These are phyloP conservation scores for Candida lessepsii DNA, from an alignment of 805 yeast species.

Conservation along the genomic window DNA sequence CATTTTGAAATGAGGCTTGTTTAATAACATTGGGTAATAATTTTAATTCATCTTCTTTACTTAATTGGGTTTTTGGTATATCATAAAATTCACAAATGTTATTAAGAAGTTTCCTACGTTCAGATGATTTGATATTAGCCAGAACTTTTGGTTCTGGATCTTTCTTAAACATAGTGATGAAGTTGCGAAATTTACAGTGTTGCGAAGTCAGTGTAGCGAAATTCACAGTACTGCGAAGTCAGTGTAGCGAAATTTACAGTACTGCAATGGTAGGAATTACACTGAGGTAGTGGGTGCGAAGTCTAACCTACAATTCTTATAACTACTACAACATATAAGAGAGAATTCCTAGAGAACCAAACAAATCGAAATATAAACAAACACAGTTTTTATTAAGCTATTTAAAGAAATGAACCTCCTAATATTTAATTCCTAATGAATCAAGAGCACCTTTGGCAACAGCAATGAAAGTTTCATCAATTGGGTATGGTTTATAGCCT, in stretches of 20 bases:
- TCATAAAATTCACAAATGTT: conserved; percentile 42
- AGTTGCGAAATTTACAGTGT: not conserved
- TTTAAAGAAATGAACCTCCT: not conserved
- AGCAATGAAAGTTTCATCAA: not conserved
- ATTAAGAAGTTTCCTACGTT: conserved; percentile 55
- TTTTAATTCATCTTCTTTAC: conserved; percentile 39
- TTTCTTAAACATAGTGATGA: conserved; percentile 50
- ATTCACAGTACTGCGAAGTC: no score
- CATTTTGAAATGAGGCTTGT: conserved; percentile 58
- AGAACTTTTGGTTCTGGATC: conserved; percentile 64
- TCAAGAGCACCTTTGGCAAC: not conserved
- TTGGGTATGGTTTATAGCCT: conserved; percentile 4
- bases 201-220: no score
- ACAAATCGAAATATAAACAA: no score
- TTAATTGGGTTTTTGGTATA: conserved; percentile 37
- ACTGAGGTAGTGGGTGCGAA: no score
- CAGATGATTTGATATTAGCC: conserved; percentile 80
- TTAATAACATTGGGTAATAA: conserved; percentile 56
- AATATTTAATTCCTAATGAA: not conserved
- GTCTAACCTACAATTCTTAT: no score
- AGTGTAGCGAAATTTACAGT: no score
- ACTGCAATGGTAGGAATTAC: no score
- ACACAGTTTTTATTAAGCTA: no score
- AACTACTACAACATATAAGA: no score
- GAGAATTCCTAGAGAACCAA: no score